phyloP scores from a whole-genome alignment of 2,329 filamentous ascomycete species.

The Cladosporium sp. region DNA sequence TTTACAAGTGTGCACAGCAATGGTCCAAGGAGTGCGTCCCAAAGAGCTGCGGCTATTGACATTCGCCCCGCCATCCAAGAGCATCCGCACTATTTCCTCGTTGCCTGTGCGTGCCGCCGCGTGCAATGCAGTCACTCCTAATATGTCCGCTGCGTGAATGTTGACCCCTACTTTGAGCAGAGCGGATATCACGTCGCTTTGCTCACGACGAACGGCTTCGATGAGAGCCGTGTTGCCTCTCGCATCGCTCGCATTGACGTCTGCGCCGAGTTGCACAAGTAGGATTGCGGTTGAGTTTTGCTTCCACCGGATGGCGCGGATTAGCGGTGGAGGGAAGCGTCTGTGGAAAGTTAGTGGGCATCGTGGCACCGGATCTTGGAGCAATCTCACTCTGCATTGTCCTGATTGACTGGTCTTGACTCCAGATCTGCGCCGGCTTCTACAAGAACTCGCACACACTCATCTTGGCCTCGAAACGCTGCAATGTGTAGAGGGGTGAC shows the following conservation, averaged over 20 bases:
- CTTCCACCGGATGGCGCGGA: not conserved
- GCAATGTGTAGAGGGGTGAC: constrained; percentile 4
- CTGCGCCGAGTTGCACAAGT: not conserved
- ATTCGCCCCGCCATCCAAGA: constrained; percentile 1
- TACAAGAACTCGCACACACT: constrained; percentile 1
- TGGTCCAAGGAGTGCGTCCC: constrained; percentile 4
- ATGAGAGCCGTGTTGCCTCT: not conserved
- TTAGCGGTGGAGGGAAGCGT: not conserved
- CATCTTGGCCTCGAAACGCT: constrained; percentile 2
- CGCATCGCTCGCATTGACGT: not conserved
- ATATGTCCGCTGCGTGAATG: not conserved
- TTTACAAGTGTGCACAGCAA: not conserved
- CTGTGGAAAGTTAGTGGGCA: not conserved
- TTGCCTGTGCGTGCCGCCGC: not conserved
- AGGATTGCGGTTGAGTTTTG: not conserved
- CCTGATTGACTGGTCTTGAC: not conserved
- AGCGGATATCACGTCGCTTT: not conserved
- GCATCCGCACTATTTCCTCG: not conserved
- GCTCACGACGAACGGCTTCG: not conserved
- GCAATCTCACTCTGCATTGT: constrained; percentile 1
- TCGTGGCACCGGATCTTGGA: not conserved
- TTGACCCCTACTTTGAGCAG: constrained; percentile 9
- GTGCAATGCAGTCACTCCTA: not conserved
- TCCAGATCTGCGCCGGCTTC: constrained; percentile 7
- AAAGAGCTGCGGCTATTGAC: not conserved